These are phyloP conservation scores for Aspergillus sclerotialis DNA, from an alignment of 2,329 filamentous ascomycete genomes.

Conservation along the genomic window DNA sequence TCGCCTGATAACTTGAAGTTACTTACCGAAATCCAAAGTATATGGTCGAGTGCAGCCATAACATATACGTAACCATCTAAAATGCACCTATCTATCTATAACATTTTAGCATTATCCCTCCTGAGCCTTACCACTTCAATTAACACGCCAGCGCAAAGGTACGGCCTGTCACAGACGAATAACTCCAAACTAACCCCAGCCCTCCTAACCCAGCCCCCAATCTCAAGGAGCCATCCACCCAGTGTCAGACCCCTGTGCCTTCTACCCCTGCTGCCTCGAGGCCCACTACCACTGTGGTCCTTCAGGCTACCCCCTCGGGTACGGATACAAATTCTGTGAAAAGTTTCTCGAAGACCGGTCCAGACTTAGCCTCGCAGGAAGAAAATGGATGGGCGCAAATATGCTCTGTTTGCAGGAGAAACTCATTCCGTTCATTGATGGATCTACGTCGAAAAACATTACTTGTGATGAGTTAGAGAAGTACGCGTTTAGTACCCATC, in stretches of 20 bases:
- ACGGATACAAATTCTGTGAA: constrained; percentile 20
- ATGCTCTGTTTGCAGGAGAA: constrained; percentile 22
- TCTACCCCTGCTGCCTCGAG: constrained; percentile 20
- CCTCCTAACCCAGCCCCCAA: no score
- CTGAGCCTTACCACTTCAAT: no score
- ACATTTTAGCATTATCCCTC: no score
- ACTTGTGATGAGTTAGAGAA: constrained; percentile 11
- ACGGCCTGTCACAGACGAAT: no score
- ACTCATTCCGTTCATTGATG: constrained; percentile 15
- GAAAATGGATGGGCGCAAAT: constrained; percentile 18
- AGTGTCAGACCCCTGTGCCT: constrained; percentile 16
- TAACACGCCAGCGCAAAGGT: no score
- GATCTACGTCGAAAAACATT: constrained; percentile 4
- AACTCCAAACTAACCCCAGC: no score
- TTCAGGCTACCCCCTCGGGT: constrained; percentile 24
- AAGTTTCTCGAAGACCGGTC: constrained; percentile 10
- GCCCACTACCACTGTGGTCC: constrained; percentile 13
- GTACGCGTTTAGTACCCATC: constrained; percentile 16
- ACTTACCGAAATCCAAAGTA: no score
- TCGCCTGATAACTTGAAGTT: no score
- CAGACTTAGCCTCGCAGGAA: constrained; percentile 12
- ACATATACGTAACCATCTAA: no score
- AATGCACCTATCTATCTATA: no score
- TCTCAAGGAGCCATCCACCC: no score
- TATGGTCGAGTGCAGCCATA: no score